Base-by-base conservation (phyloP, 768 basidiomycete species). In the Trametes cingulata region DNA sequence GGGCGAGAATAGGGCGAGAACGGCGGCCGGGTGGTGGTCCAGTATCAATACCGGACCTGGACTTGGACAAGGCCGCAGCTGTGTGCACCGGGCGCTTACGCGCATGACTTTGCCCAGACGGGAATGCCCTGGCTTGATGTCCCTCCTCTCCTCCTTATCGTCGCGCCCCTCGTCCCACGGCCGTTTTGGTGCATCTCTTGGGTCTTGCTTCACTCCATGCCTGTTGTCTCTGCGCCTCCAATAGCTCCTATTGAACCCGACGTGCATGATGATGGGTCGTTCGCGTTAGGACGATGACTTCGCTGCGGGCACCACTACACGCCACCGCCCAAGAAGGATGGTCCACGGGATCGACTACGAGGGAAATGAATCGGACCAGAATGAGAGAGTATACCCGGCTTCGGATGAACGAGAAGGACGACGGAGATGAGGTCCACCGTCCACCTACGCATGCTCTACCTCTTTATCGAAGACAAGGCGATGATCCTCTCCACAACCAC, bases 401-500 rank as follows among this genome's bases (percentile, higher is more conserved):
- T 56, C 84, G 95, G 47, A 81, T 85, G 57, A 87, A 87, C 59
- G 96, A 99, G 74, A 97, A 98, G 74, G 90, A 95, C 40, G 94
- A 95, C 22, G 80, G 75, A 15, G 95, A 98, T 71, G 94, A 97
- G 68, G 93, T 98, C n/a, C 91, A 96, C 74, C 78, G n/a, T n/a
- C n/a, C n/a, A n/a, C n/a, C 78, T 96, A 72, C 86, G 95, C 65
- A 98, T 97, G 33, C 85, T 84, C 72, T 98, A 95, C 71, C 85
- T 99, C 20, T 99, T 99, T 68, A 91, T 98, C 71, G 96, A 98
- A 73, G 93, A 97, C 73, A 93, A 95, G 76, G 95, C 94, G 48
- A 98, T 98, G 95, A 99, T 51, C 96, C 97, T 5, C 73, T 99
- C 56, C 96, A 99, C 76, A 98, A 98, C 75, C 97, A 98, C 76